A percentile compares a stretch with the other conserved stretches of the same genome.
phyloP scores from a whole-genome alignment of 2,329 filamentous ascomycete genomes.

The Coniochaeta sp. region DNA sequence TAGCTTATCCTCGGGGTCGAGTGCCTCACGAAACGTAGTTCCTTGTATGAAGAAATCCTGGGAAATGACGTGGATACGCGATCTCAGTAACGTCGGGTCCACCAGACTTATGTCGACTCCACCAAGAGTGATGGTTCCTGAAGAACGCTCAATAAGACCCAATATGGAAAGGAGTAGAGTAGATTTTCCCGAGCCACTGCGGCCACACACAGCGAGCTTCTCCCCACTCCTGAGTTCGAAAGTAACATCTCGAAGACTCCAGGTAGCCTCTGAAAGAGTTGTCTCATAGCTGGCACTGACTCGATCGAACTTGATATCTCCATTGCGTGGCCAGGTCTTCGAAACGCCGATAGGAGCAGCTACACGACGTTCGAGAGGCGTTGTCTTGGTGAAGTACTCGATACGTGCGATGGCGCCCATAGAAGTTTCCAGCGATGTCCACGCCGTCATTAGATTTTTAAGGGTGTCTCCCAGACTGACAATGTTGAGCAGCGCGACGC shows the following conservation, averaged over 20 bases:
- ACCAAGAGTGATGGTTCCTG: neutral
- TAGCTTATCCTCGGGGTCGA: slow-evolving; percentile 27
- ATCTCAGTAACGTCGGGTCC: neutral
- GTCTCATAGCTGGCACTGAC: neutral
- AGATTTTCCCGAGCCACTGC: neutral
- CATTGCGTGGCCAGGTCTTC: neutral
- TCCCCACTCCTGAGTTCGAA: neutral
- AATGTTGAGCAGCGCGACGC: slow-evolving; percentile 27
- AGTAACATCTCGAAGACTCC: neutral
- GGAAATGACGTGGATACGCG: neutral
- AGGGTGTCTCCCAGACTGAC: slow-evolving; percentile 18
- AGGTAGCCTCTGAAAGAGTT: neutral
- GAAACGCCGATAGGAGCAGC: neutral
- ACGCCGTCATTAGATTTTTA: slow-evolving; percentile 14
- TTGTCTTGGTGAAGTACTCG: slow-evolving; percentile 10
- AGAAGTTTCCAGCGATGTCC: slow-evolving; percentile 18
- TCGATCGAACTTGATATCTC: neutral
- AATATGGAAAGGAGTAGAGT: neutral
- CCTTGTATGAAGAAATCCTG: slow-evolving; percentile 7
- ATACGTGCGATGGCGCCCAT: slow-evolving; percentile 18
- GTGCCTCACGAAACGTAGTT: slow-evolving; percentile 31
- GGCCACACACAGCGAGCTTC: neutral
- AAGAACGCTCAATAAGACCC: neutral
- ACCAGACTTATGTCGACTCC: neutral
- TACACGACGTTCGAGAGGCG: slow-evolving; percentile 13